phyloP scores from a whole-genome alignment of 139 green algal species.

The Coelastrella sp. region DNA sequence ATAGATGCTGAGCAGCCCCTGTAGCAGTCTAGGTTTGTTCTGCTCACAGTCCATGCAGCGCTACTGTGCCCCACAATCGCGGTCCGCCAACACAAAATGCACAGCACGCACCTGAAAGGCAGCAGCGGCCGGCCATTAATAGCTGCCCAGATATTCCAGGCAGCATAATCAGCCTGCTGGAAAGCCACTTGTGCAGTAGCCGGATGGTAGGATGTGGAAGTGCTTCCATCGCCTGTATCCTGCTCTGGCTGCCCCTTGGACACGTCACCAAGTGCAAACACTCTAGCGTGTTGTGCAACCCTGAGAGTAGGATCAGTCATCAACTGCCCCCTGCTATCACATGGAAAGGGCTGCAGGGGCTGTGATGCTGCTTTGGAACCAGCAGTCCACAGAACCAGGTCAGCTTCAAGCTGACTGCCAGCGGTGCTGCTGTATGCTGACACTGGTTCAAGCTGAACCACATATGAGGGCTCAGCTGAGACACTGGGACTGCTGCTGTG shows the following conservation, averaged over 20 bases:
- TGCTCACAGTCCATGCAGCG: not conserved
- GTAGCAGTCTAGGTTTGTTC: too few species aligned
- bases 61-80: not conserved
- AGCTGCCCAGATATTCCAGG: constrained; percentile 97
- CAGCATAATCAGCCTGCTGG: constrained; percentile 98
- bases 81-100: not conserved
- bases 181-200: constrained; percentile 95
- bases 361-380: constrained; percentile 72
- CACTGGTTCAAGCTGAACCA: not conserved
- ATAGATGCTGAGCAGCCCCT: too few species aligned
- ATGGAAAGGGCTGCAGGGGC: constrained; percentile 76
- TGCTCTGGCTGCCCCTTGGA: constrained; percentile 41
- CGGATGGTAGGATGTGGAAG: constrained; percentile 39
- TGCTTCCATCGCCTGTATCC: constrained; percentile 4
- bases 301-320: constrained; percentile 86
- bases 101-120: constrained; percentile 78
- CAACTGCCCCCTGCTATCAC: constrained; percentile 66
- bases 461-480: not conserved
- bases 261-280: constrained; percentile 96
- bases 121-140: constrained; percentile 91
- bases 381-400: constrained; percentile 92
- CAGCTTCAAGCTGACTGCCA: constrained; percentile 50
- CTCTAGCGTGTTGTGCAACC: constrained; percentile 72
- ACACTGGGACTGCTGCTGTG: not conserved
- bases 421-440: not conserved